Conservation (phyloP, 2,329 filamentous ascomycete species). For the Boeremia exigua region DNA sequence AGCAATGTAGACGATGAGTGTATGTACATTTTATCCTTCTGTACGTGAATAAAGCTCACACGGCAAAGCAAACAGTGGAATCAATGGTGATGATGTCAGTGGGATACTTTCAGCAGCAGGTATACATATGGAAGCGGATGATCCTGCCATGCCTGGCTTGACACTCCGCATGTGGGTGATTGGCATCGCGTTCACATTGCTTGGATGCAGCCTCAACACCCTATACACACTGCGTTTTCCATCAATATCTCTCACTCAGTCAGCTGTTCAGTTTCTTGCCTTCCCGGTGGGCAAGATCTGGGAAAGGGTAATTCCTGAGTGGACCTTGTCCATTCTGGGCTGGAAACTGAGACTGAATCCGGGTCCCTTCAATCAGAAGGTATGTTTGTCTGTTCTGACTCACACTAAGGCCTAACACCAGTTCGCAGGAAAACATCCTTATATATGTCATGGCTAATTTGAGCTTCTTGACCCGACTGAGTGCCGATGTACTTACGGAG, state of each 20-base stretch:
- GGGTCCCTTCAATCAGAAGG: not conserved
- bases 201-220: not conserved
- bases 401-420: not conserved
- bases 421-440: not conserved
- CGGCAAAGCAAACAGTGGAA: not conserved
- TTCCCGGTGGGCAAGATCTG: not conserved
- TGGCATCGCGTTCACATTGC: not conserved
- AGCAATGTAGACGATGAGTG: not conserved
- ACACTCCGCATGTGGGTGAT: constrained; percentile 4
- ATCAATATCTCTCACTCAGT: not conserved
- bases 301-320: not conserved
- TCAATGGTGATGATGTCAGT: not conserved
- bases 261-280: not conserved
- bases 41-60: not conserved
- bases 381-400: not conserved
- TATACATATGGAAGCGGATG: not conserved
- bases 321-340: not conserved
- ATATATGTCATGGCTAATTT: not conserved
- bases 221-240: constrained; percentile 1
- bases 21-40: not conserved
- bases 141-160: not conserved
- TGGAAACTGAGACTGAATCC: not conserved
- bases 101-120: not conserved
- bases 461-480: not conserved
- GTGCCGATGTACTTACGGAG: not conserved